Evolutionary conservation across 1,139 yeast species (phyloP).

Genomic region (Yamadazyma triangularis): DNA sequence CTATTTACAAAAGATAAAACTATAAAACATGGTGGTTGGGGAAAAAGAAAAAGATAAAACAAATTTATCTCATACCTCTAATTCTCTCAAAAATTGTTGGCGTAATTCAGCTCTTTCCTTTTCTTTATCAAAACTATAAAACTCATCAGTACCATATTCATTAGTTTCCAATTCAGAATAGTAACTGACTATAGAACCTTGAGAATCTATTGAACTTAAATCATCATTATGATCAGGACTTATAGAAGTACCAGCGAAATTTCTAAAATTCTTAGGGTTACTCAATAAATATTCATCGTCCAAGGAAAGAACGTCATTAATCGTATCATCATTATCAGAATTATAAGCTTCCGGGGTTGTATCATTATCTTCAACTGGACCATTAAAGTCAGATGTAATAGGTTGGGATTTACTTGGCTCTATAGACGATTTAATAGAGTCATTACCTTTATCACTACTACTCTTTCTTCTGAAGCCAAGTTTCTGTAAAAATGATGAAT

Average conservation of each 20-base stretch:
- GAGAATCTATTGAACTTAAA: constrained; percentile 11
- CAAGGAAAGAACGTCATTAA: constrained; percentile 1
- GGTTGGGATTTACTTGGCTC: too few relatives aligned
- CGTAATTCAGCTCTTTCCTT: constrained; percentile 37
- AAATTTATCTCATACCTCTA: too few relatives aligned
- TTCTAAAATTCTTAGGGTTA: constrained; percentile 22
- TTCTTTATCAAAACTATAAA: constrained; percentile 20
- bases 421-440: too few relatives aligned
- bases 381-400: too few relatives aligned
- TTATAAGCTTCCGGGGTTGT: too few relatives aligned
- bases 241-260: constrained; percentile 30
- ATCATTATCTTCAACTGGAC: too few relatives aligned
- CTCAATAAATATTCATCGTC: constrained; percentile 27
- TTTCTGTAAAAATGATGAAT: neutral
- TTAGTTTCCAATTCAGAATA: constrained; percentile 10
- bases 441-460: neutral
- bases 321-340: neutral
- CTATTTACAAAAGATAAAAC: too few relatives aligned
- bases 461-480: neutral
- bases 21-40: too few relatives aligned
- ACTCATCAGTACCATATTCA: constrained; percentile 4
- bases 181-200: constrained; percentile 18
- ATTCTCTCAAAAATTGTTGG: constrained; percentile 34
- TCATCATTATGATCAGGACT: constrained; percentile 11
- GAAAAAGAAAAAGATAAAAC: too few relatives aligned